Conservation (phyloP, 495 filamentous ascomycete species). For the Clohesyomyces aquaticus region DNA sequence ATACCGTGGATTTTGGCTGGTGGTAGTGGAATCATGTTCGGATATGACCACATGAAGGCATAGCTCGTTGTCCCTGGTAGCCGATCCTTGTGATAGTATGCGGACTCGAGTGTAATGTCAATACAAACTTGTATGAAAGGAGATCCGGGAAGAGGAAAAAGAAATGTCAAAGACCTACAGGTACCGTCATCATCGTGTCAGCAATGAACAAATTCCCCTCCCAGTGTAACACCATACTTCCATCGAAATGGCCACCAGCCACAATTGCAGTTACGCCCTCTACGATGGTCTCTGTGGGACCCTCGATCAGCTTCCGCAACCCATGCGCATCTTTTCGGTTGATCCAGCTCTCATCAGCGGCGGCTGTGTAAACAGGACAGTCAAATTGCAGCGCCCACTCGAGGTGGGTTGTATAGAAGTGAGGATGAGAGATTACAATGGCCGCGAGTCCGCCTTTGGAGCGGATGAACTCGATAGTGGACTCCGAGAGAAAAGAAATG, state of each 20-base stretch:
- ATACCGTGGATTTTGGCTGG: constrained; percentile 58
- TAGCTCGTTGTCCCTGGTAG: constrained; percentile 63
- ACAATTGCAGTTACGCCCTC: constrained; percentile 65
- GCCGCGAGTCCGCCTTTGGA: constrained; percentile 63
- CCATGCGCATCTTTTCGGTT: constrained; percentile 47
- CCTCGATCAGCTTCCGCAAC: constrained; percentile 51
- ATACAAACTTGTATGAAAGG: background rate
- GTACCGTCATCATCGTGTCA: constrained; percentile 70
- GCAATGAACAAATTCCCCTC: constrained; percentile 65
- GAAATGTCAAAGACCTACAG: constrained; percentile 49
- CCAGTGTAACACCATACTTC: constrained; percentile 66
- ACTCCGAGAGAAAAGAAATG: constrained; percentile 64
- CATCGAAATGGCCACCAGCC: constrained; percentile 75
- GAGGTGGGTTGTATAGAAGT: constrained; percentile 73
- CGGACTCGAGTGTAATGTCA: constrained; percentile 36
- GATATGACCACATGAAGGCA: constrained; percentile 78
- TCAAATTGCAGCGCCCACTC: constrained; percentile 67
- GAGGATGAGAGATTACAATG: constrained; percentile 79
- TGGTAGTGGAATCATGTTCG: constrained; percentile 77
- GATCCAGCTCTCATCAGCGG: constrained; percentile 67
- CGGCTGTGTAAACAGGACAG: constrained; percentile 65
- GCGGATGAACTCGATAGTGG: constrained; percentile 54
- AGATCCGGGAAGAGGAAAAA: constrained; percentile 1
- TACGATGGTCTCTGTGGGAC: constrained; percentile 48
- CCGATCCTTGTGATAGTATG: constrained; percentile 51